Base-by-base conservation (phyloP, 805 yeast species). In the Candida michaelii region DNA sequence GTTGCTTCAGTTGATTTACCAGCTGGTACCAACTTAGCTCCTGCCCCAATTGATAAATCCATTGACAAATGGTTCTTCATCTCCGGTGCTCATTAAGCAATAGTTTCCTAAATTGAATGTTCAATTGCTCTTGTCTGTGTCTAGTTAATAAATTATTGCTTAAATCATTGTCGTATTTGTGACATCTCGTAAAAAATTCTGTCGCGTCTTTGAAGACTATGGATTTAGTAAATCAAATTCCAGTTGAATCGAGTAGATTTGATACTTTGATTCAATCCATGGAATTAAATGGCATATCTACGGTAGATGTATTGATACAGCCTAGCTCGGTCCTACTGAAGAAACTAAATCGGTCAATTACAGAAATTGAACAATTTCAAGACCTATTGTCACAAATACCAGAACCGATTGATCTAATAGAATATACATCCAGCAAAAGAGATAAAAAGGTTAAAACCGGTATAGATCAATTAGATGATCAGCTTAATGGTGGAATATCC, bases 1-100 rank as follows among this genome's bases (percentile, higher is more conserved):
- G 57, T 76, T 34, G 73, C 52, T 37, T 45, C 55, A 40, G 62
- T 77, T 42, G 74, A 68, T 44, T 63, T 88, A 45, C 95, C 97
- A 55, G 76, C 78, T 45, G 95, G 87, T 57, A 58, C 79, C 55
- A 80, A 85, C 52, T 66, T 73, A 53, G 78, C 90, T 51, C 89
- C 90, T 64, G 97, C 95, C 51, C 95, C 97, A 69, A 88, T 93
- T 66, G 99, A 91, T 77, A 81, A 86, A 72, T 88, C 97, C 43
- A 74, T 91, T 65, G 98, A 91, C 80, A 91, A 91, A 76, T 91
- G 99, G 99, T 91, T 93, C 80, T 91, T 82, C 82, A 91, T 91
- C 63, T 88, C 91, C 47, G 93, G 91, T 72, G 82, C 85, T 50
- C 74, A 70, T 55, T 70, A 66, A 58, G 32, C 44, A 18, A 34